Evolutionary conservation across 441 rosid genomes (phyloP).

Genomic region (Pelargonium fulgidum): DNA sequence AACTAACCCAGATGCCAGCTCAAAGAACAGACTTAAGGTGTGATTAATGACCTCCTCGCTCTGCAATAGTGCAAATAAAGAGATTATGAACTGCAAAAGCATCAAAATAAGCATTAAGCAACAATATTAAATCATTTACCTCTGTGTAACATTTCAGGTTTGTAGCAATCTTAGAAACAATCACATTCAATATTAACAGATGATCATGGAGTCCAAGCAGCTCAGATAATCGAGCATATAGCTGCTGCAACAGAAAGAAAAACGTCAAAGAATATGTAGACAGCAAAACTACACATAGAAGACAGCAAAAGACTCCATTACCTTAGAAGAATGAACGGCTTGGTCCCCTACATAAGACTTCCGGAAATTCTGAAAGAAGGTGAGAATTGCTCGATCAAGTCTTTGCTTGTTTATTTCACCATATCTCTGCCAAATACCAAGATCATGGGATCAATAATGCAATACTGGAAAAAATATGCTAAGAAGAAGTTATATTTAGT

Average conservation of each 20-base stretch:
- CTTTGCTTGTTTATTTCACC: constrained; percentile 88
- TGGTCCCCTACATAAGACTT: constrained; percentile 99
- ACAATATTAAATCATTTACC: constrained; percentile 38
- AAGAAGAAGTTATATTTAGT: not conserved
- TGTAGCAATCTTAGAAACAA: constrained; percentile 91
- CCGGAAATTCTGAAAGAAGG: constrained; percentile 93
- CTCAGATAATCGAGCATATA: constrained; percentile 87
- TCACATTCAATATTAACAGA: constrained; percentile 79
- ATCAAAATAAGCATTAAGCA: constrained; percentile 12
- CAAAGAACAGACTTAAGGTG: constrained; percentile 90
- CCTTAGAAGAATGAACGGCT: constrained; percentile 99
- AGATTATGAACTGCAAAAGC: constrained; percentile 4
- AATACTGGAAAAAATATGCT: not conserved
- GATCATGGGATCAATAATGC: not conserved
- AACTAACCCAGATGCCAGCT: constrained; percentile 95
- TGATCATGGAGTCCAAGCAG: constrained; percentile 96
- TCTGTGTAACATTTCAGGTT: constrained; percentile 90
- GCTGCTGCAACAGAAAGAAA: constrained; percentile 74
- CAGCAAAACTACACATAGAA: constrained; percentile 7
- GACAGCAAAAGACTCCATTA: constrained; percentile 27
- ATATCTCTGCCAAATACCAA: constrained; percentile 59
- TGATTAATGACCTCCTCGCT: constrained; percentile 94
- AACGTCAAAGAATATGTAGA: constrained; percentile 30
- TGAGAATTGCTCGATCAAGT: constrained; percentile 96
- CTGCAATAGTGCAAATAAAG: constrained; percentile 36